Base-by-base conservation (phyloP, 1,139 yeast species). In the Suhomyces chickasaworum region DNA sequence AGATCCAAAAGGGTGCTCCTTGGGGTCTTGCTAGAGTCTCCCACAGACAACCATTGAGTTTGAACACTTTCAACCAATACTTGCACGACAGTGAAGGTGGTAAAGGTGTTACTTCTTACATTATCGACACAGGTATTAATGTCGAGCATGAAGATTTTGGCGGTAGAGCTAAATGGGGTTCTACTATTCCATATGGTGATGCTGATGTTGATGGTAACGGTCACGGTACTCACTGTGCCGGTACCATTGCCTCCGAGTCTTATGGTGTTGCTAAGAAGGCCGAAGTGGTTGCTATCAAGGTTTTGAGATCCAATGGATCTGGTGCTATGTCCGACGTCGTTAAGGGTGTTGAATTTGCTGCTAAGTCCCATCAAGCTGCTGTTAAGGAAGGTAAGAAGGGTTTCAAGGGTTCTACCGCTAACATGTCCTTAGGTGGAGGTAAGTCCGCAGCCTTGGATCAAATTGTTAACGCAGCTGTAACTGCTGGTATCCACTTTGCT, bases 11-110 rank as follows among this genome's bases (percentile, higher is more conserved):
- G 60, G 89, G 89, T 55, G 93, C 96, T 39, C 96, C 97, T 48
- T 90, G 97, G 98, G 97, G 97, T 60, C 79, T 91, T 58, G 95
- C 98, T 40, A 84, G 99, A 73, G 81, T 91, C 51, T 89, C 97
- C 42, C 97, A 91, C 75, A 86, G 97, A 66, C 66, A 86, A 52
- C 78, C 84, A 27, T 77, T 89, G 62, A 81, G 83, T 50, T 78
- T 89, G 55, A 86, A 87, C 52, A 77, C 89, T 44, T 89, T 86
- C 77, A 89, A 88, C 80, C 86, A 88, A 71, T 91, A 91, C 71
- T 72, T 88, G 53, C 89, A 80, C 68, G 96, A 90, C 61, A 77
- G 75, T 55, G 85, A 82, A 46, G 97, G 89, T 50, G 98, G 98
- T 58, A 81, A 83, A 60, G 98, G 96, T 64, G 97, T 91, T 49